Base-by-base conservation (phyloP, 1,284 basidiomycete species). In the Sporisorium reilianum region DNA sequence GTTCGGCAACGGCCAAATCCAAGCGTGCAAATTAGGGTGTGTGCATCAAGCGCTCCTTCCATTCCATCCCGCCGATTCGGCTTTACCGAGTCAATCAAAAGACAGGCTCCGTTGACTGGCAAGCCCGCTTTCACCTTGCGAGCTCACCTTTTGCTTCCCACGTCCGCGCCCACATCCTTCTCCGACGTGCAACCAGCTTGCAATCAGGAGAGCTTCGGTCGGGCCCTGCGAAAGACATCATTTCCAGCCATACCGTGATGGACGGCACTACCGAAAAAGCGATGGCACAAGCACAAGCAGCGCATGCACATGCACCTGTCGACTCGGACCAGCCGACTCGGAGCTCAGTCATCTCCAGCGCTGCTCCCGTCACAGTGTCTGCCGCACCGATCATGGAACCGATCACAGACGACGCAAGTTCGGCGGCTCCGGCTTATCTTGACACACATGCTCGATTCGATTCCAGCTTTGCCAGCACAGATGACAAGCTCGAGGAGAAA, bases 241-340 rank as follows among this genome's bases (percentile, higher is more conserved):
- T 8, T 11, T 46, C n/a, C 26, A 46, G 34, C 22, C n/a, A 50
- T 51, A 40, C 48, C 40, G 16, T 49, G 41, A 50, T 32, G 28
- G 26, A 18, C 45, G 18, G 18, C 26, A 16, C 14, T 10, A 7
- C 9, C 26, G 20, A 28, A 28, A 32, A 18, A 32, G 50, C 36
- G 11, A 18, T 14, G 1, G 42, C 28, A 34, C 42, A 32, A 16
- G 30, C n/a, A 8, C 44, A 22, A 46, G 44, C 46, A 18, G 32
- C 20, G 3, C 44, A 22, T 40, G 14, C 5, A 34, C n/a, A 28
- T 49, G 30, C 0, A 42, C 41, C 41, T 32, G 23, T 42, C 8
- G 8, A 32, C 12, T 36, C 42, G 25, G 30, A 22, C 2, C 41
- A 14, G 42, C 42, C 48, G 23, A 28, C 23, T n/a, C n/a, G n/a